phyloP scores from a whole-genome alignment of 768 basidiomycete genomes.

The Termitomyces heimii region DNA sequence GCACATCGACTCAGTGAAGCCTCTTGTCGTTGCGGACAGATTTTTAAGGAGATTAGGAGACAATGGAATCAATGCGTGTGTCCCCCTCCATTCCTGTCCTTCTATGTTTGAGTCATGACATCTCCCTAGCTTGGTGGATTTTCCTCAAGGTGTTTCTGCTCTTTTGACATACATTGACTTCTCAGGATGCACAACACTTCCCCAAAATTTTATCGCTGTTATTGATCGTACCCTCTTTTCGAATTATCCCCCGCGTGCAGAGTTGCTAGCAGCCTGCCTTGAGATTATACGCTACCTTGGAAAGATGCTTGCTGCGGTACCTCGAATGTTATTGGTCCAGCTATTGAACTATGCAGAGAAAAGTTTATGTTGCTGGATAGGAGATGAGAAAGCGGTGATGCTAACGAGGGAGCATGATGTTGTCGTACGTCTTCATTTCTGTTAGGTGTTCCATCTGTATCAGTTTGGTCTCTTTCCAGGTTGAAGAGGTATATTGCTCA shows the following conservation, averaged over 20 bases:
- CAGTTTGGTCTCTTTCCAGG: constrained; percentile 15
- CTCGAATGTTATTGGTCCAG: constrained; percentile 22
- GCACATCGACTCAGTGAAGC: constrained; percentile 6
- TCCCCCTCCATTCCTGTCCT: background rate
- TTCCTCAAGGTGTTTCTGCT: constrained; percentile 16
- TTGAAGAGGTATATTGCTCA: constrained; percentile 36
- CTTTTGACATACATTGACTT: constrained; percentile 20
- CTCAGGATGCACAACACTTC: constrained; percentile 10
- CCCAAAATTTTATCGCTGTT: constrained; percentile 19
- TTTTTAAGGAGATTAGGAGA: constrained; percentile 22
- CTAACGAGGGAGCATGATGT: constrained; percentile 38
- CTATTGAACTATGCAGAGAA: constrained; percentile 31
- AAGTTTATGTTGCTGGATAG: constrained; percentile 46
- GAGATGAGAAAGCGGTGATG: constrained; percentile 36
- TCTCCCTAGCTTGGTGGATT: constrained; percentile 16
- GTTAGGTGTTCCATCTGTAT: background rate
- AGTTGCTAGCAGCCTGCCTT: constrained; percentile 22
- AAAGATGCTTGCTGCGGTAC: constrained; percentile 22
- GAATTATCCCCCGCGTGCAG: constrained; percentile 28
- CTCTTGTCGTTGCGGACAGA: constrained; percentile 19
- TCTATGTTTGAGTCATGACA: background rate
- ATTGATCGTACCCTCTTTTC: constrained; percentile 24
- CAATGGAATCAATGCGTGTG: constrained; percentile 10
- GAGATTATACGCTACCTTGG: constrained; percentile 30
- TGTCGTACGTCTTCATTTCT: constrained; percentile 30